Percentiles rank a stretch among this genome's conserved stretches.
Conservation (phyloP, 208 protist genomes). For the Strigomonas galati region DNA sequence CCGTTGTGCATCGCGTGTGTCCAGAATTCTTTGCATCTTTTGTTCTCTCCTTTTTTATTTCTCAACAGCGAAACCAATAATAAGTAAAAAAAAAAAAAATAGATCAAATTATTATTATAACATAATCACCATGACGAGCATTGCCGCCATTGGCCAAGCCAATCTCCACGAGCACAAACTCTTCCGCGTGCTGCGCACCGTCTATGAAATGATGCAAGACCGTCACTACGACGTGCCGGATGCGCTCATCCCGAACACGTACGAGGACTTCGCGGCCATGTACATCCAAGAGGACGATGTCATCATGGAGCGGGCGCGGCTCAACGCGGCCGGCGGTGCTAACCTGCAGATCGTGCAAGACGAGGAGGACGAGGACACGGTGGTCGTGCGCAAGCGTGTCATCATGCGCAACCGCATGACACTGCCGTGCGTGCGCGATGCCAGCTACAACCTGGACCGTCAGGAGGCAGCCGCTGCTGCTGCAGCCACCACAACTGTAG, state of each 20-base stretch:
- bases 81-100: slow-evolving; percentile 10
- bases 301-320: slow-evolving; percentile 1
- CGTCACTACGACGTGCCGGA: slow-evolving; percentile 66
- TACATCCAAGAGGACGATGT: slow-evolving; percentile 45
- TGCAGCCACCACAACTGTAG: neutral
- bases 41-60: neutral
- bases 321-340: neutral
- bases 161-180: slow-evolving; percentile 68
- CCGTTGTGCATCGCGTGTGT: too few relatives aligned
- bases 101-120: neutral
- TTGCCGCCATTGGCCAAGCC: slow-evolving; percentile 70
- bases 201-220: slow-evolving; percentile 84
- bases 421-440: slow-evolving; percentile 57
- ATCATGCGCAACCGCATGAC: slow-evolving; percentile 86
- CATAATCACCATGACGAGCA: slow-evolving; percentile 12
- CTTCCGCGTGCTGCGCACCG: slow-evolving; percentile 78
- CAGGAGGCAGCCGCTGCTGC: neutral
- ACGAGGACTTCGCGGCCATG: slow-evolving; percentile 60
- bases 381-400: slow-evolving; percentile 11
- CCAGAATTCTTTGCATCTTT: neutral
- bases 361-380: slow-evolving; percentile 1
- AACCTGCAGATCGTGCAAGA: neutral
- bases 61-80: neutral
- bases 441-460: slow-evolving; percentile 9
- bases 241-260: slow-evolving; percentile 39